phyloP scores from a whole-genome alignment of 345 rosid species.

The Cardiospermum halicacabum region DNA sequence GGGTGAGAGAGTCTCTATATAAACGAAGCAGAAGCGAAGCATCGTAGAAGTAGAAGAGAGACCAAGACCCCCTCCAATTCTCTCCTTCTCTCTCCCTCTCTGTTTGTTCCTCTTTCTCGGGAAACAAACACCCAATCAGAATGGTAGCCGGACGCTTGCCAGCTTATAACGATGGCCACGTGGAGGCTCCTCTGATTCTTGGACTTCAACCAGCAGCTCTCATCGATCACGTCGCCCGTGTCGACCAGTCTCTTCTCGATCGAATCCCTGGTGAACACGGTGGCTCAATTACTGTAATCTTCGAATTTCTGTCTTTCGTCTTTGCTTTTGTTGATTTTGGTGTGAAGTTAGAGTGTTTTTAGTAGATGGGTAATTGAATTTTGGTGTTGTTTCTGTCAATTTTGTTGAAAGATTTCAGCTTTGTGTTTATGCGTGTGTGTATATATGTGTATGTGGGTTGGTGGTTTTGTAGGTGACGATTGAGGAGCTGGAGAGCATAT shows the following conservation, averaged over 20 bases:
- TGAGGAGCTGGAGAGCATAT: conserved; percentile 61
- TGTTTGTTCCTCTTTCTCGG: not conserved
- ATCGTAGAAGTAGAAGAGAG: not conserved
- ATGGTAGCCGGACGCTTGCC: conserved; percentile 76
- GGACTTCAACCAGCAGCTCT: conserved; percentile 96
- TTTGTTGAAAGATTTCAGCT: not conserved
- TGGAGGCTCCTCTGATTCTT: conserved; percentile 50
- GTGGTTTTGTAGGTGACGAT: conserved; percentile 48
- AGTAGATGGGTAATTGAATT: not conserved
- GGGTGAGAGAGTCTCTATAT: not conserved
- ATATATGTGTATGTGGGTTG: not conserved
- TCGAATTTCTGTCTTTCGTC: not conserved
- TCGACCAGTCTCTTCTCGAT: conserved; percentile 69
- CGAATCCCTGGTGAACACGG: conserved; percentile 85
- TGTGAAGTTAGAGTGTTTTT: no score
- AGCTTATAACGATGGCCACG: conserved; percentile 1
- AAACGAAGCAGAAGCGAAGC: not conserved
- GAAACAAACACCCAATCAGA: not conserved
- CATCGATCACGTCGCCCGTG: conserved; percentile 74
- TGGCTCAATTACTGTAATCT: conserved; percentile 69
- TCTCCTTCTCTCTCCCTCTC: not conserved
- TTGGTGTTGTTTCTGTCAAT: not conserved
- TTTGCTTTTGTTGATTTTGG: not conserved
- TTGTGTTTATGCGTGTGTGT: not conserved
- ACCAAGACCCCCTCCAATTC: not conserved